Evolutionary conservation across 768 basidiomycete genomes (phyloP).

Genomic region (Suillus subaureus): DNA sequence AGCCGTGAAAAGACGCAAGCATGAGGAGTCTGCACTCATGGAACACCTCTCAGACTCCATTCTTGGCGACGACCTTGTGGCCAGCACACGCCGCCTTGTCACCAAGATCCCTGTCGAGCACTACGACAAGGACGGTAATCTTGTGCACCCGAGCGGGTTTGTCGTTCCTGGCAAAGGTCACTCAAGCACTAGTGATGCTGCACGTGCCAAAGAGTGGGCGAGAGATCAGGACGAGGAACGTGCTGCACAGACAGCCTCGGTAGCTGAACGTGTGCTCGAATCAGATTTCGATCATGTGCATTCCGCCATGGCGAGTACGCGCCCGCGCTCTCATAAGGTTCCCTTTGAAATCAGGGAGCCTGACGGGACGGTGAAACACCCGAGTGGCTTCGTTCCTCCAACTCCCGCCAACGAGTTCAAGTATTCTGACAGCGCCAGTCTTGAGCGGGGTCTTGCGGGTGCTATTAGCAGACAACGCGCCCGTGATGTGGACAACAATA

Average conservation of each 20-base stretch:
- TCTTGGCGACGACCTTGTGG: slow-evolving; percentile 25
- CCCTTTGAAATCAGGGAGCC: slow-evolving; percentile 42
- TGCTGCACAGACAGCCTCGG: slow-evolving; percentile 31
- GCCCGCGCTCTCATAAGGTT: slow-evolving; percentile 37
- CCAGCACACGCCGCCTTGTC: slow-evolving; percentile 30
- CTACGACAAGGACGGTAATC: slow-evolving; percentile 15
- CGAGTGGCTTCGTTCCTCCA: slow-evolving; percentile 47
- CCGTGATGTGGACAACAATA: slow-evolving; percentile 17
- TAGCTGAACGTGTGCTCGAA: slow-evolving; percentile 34
- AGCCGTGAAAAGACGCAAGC: neutral
- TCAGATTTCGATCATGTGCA: slow-evolving; percentile 29
- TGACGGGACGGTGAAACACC: slow-evolving; percentile 42
- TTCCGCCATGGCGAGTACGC: slow-evolving; percentile 22
- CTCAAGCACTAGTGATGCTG: slow-evolving; percentile 23
- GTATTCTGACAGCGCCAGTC: slow-evolving; percentile 13
- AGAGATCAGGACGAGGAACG: slow-evolving; percentile 25
- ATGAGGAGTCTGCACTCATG: slow-evolving; percentile 26
- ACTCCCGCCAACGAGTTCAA: slow-evolving; percentile 42
- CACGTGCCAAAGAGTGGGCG: slow-evolving; percentile 27
- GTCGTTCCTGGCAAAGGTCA: slow-evolving; percentile 33
- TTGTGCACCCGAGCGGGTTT: slow-evolving; percentile 31
- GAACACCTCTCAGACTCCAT: slow-evolving; percentile 22
- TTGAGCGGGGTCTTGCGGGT: slow-evolving; percentile 22
- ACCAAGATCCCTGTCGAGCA: slow-evolving; percentile 34
- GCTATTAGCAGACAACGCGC: slow-evolving; percentile 14